These are phyloP conservation scores for Diutina siamensis DNA, from an alignment of 1,139 yeast genomes.

Conservation along the genomic window DNA sequence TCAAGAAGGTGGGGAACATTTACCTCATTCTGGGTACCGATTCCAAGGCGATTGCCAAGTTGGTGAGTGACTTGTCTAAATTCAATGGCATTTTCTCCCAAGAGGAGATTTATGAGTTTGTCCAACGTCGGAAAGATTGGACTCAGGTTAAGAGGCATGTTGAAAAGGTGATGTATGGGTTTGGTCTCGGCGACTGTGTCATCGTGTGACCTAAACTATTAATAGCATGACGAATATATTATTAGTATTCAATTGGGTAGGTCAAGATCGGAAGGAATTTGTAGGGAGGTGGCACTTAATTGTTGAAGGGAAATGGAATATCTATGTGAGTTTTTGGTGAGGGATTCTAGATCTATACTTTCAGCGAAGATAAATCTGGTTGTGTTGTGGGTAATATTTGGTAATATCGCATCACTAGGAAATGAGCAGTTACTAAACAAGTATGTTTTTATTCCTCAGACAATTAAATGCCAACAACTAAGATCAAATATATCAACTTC, in stretches of 20 bases:
- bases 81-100: slow-evolving; percentile 86
- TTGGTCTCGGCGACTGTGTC: slow-evolving; percentile 58
- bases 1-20: slow-evolving; percentile 76
- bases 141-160: slow-evolving; percentile 60
- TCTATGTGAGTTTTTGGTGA: neutral
- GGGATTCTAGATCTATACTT: no score
- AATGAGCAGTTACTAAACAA: no score
- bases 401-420: no score
- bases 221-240: neutral
- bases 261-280: neutral
- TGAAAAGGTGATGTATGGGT: slow-evolving; percentile 91
- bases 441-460: no score
- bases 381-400: neutral
- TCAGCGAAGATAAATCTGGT: no score
- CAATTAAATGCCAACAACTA: no score
- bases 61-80: slow-evolving; percentile 73
- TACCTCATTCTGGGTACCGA: slow-evolving; percentile 67
- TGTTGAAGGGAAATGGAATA: neutral
- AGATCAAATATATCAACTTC: no score
- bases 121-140: slow-evolving; percentile 87
- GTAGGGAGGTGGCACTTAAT: neutral
- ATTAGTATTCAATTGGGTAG: no score
- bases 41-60: slow-evolving; percentile 74
- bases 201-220: slow-evolving; percentile 23
- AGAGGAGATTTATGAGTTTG: slow-evolving; percentile 89